phyloP scores from a whole-genome alignment of 139 green algal species.

The Tetradesmus lagerheimii region DNA sequence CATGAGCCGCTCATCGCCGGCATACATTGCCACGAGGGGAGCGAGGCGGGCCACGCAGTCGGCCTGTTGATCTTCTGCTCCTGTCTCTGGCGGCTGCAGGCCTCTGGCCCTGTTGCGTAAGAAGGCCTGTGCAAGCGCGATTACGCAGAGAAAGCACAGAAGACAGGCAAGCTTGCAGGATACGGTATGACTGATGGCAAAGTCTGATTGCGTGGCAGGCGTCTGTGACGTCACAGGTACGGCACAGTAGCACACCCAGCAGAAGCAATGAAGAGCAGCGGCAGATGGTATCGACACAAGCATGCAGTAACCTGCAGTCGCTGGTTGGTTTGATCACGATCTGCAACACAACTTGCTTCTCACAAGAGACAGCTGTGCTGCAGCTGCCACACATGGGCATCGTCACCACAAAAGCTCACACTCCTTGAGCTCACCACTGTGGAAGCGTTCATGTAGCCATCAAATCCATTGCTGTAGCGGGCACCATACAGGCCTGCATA shows the following conservation, averaged over 20 bases:
- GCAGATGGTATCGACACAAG: neutral
- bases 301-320: neutral
- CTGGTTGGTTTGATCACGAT: neutral
- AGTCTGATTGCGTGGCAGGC: too few relatives aligned
- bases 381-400: neutral
- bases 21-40: constrained; percentile 59
- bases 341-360: too few relatives aligned
- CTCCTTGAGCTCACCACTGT: constrained; percentile 48
- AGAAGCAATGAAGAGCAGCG: too few relatives aligned
- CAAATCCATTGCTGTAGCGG: constrained; percentile 55
- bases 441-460: constrained; percentile 67
- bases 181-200: neutral
- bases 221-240: too few relatives aligned
- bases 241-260: too few relatives aligned
- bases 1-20: constrained; percentile 39
- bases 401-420: neutral
- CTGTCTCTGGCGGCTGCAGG: constrained; percentile 55
- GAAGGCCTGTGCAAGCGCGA: constrained; percentile 55
- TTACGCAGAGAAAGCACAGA: neutral
- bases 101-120: constrained; percentile 61
- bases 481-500: constrained; percentile 54
- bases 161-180: neutral
- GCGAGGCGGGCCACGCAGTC: constrained; percentile 64
- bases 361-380: neutral
- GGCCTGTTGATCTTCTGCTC: constrained; percentile 67